Percentiles rank a stretch among this genome's conserved stretches.
Conservation (phyloP, 1,284 basidiomycete species). For the Psilocybe mexicana region DNA sequence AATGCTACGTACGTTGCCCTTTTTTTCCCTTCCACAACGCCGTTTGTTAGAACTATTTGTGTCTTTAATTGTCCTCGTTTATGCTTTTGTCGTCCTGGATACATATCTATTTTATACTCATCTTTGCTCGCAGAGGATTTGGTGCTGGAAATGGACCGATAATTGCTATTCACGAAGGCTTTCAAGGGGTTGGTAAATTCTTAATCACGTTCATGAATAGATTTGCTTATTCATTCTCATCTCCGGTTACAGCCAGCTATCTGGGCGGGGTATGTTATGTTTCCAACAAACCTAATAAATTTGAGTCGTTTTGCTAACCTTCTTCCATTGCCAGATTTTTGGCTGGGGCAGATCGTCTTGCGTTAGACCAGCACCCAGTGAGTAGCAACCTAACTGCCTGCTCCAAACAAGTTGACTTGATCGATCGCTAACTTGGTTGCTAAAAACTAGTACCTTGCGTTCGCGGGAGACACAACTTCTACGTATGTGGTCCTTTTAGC, state of each 20-base stretch:
- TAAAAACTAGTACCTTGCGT: constrained; percentile 42
- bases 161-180: constrained; percentile 76
- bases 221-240: constrained; percentile 7
- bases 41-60: constrained; percentile 5
- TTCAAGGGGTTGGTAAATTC: constrained; percentile 52
- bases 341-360: constrained; percentile 69
- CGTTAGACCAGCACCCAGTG: constrained; percentile 70
- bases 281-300: neutral
- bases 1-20: constrained; percentile 43
- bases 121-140: constrained; percentile 31
- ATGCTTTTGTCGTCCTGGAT: neutral
- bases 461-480: constrained; percentile 35
- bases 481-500: constrained; percentile 29
- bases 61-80: neutral
- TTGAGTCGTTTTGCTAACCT: neutral
- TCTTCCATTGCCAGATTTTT: constrained; percentile 48
- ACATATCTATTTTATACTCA: constrained; percentile 6
- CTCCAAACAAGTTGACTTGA: too few species aligned
- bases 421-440: too few species aligned
- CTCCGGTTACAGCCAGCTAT: constrained; percentile 33
- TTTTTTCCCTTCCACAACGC: neutral
- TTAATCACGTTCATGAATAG: constrained; percentile 8
- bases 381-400: constrained; percentile 19
- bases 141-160: constrained; percentile 72
- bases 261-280: constrained; percentile 40